A percentile compares a stretch with the other conserved stretches of the same genome.
phyloP scores from a whole-genome alignment of 495 filamentous ascomycete species.

The Penicillium manginii region DNA sequence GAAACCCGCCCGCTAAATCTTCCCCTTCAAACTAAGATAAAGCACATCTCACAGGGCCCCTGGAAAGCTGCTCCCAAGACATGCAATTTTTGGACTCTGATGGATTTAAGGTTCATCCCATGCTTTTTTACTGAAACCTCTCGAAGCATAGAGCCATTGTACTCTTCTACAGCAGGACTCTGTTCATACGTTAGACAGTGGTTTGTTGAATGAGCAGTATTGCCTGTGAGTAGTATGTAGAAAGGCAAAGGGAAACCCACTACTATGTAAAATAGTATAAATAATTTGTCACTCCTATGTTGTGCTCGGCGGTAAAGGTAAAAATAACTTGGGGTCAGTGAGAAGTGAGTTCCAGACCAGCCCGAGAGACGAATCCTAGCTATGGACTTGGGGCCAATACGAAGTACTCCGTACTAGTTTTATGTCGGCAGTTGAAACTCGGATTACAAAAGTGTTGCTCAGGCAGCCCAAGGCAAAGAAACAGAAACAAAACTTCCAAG shows the following conservation, averaged over 20 bases:
- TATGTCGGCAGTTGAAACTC: slow-evolving; percentile 7
- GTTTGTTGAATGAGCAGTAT: neutral
- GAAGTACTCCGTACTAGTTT: neutral
- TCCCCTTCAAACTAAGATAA: neutral
- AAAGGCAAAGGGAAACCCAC: neutral
- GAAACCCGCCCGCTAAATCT: neutral
- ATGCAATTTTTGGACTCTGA: neutral
- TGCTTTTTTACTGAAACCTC: neutral
- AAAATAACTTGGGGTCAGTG: neutral
- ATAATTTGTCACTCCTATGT: slow-evolving; percentile 1
- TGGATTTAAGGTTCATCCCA: neutral
- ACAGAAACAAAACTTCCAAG: neutral
- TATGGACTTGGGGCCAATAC: neutral
- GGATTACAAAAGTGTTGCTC: neutral
- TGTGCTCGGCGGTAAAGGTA: neutral
- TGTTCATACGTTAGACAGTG: neutral
- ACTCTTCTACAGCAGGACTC: neutral
- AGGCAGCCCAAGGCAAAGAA: neutral
- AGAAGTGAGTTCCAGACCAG: slow-evolving; percentile 3
- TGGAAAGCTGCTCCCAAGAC: neutral
- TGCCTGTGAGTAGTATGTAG: neutral
- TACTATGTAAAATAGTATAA: too few species aligned
- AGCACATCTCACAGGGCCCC: too few species aligned
- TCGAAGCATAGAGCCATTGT: neutral
- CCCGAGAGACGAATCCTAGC: neutral